Conservation (phyloP, 331 rosid species). For the Acacia pycnantha region DNA sequence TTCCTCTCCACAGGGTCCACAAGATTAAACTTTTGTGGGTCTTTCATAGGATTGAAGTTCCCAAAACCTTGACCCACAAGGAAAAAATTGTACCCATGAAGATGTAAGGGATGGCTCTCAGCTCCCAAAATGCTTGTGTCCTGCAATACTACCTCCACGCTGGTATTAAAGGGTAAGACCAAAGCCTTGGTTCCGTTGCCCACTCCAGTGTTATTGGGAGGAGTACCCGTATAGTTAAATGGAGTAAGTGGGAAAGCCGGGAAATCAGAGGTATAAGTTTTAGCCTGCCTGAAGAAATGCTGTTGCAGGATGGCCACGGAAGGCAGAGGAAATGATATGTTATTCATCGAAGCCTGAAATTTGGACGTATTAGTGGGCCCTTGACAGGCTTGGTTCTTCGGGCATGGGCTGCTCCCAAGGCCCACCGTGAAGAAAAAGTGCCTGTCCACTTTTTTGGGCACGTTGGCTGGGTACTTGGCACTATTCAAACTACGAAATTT, state of each 20-base stretch:
- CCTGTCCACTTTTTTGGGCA: conserved; percentile 34
- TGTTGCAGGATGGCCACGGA: conserved; percentile 42
- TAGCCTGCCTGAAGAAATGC: conserved; percentile 25
- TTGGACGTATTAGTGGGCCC: conserved; percentile 48
- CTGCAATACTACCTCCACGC: conserved; percentile 42
- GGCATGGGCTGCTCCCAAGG: conserved; percentile 47
- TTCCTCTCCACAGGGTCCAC: conserved; percentile 52
- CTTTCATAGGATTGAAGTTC: conserved; percentile 32
- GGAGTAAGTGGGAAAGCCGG: conserved; percentile 21
- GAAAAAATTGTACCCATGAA: conserved; percentile 47
- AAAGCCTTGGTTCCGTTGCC: conserved; percentile 38
- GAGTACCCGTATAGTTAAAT: conserved; percentile 46
- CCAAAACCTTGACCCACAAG: conserved; percentile 49
- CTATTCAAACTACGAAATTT: conserved; percentile 36
- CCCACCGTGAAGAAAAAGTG: conserved; percentile 45
- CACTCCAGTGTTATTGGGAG: conserved; percentile 42
- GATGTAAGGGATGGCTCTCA: conserved; percentile 49
- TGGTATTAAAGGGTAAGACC: conserved; percentile 33
- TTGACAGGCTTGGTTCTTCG: conserved; percentile 37
- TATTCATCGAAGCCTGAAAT: conserved; percentile 42
- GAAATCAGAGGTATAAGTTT: conserved; percentile 35
- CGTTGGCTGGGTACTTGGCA: conserved; percentile 38
- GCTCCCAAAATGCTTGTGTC: conserved; percentile 47
- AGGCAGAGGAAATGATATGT: conserved; percentile 37
- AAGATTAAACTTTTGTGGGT: conserved; percentile 38